Evolutionary conservation across 768 basidiomycete species (phyloP).

Genomic region (Galerina marginata): DNA sequence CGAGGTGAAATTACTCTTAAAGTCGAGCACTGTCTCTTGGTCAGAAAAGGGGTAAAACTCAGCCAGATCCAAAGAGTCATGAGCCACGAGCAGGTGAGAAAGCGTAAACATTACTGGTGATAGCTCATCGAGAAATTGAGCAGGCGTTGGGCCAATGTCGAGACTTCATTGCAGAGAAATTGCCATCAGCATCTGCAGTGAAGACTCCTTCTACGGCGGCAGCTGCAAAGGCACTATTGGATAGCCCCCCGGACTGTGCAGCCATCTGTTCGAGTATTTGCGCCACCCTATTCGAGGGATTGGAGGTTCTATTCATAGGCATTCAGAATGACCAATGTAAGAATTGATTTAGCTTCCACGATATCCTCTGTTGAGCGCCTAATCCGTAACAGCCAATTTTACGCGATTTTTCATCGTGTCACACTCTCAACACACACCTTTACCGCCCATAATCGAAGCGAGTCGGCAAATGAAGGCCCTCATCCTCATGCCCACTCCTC

Average conservation of each 20-base stretch:
- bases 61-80: constrained; percentile 61
- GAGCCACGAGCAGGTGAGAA: constrained; percentile 80
- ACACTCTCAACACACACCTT: constrained; percentile 32
- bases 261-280: constrained; percentile 80
- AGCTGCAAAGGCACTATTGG: constrained; percentile 59
- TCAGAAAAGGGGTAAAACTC: constrained; percentile 59
- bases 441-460: constrained; percentile 20
- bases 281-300: constrained; percentile 59
- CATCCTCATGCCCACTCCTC: constrained; percentile 30
- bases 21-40: constrained; percentile 74
- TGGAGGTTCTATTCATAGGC: constrained; percentile 62
- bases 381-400: constrained; percentile 53
- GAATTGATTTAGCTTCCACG: constrained; percentile 1
- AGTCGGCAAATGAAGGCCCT: constrained; percentile 34
- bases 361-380: not conserved
- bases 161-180: constrained; percentile 55
- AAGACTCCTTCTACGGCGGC: constrained; percentile 76
- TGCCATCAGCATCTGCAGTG: constrained; percentile 58
- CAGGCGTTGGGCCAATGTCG: constrained; percentile 83
- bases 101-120: not conserved
- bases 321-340: constrained; percentile 68
- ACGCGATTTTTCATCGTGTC: constrained; percentile 74
- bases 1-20: constrained; percentile 63
- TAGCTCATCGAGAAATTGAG: not conserved
- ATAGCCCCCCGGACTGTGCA: constrained; percentile 55